These are phyloP conservation scores for Sphenostylis stenocarpa DNA, from an alignment of 306 rosid species.

Conservation along the genomic window DNA sequence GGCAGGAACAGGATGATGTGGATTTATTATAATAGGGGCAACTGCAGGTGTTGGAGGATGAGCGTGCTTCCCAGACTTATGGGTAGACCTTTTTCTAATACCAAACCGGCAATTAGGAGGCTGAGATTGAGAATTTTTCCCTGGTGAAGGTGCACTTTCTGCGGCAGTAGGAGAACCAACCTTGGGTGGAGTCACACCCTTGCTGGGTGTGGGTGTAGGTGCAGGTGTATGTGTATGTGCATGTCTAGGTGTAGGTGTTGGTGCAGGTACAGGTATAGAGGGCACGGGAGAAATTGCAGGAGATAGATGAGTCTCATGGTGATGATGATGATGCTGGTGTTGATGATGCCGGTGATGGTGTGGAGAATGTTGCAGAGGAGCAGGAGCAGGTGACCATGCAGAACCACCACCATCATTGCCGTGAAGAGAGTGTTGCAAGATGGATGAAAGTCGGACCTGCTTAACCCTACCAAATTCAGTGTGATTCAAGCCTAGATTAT, in stretches of 20 bases:
- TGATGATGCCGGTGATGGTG: slow-evolving; percentile 63
- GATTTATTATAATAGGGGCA: slow-evolving; percentile 48
- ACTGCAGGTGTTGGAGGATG: slow-evolving; percentile 46
- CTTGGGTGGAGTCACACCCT: slow-evolving; percentile 47
- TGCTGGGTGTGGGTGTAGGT: slow-evolving; percentile 44
- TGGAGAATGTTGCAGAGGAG: slow-evolving; percentile 55
- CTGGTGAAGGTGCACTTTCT: slow-evolving; percentile 44
- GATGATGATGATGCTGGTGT: slow-evolving; percentile 56
- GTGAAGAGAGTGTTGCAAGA: slow-evolving; percentile 67
- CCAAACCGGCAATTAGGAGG: slow-evolving; percentile 62
- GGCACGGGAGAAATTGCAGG: slow-evolving; percentile 68
- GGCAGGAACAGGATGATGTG: slow-evolving; percentile 38
- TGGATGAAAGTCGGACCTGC: slow-evolving; percentile 84
- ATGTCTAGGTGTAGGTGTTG: slow-evolving; percentile 36
- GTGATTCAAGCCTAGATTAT: slow-evolving; percentile 88
- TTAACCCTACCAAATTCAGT: slow-evolving; percentile 86
- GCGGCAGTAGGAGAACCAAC: slow-evolving; percentile 50
- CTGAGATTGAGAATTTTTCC: slow-evolving; percentile 47
- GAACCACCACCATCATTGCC: slow-evolving; percentile 55
- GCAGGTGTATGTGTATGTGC: slow-evolving; percentile 54
- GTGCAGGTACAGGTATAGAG: neutral
- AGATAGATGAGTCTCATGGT: slow-evolving; percentile 48
- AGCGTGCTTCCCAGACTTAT: slow-evolving; percentile 45
- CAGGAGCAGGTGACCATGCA: slow-evolving; percentile 63
- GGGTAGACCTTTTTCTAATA: slow-evolving; percentile 47